Evolutionary conservation across 768 basidiomycete species (phyloP), one percentile per base, ranked within the genome.

Genomic region (Mycena alexandri): DNA sequence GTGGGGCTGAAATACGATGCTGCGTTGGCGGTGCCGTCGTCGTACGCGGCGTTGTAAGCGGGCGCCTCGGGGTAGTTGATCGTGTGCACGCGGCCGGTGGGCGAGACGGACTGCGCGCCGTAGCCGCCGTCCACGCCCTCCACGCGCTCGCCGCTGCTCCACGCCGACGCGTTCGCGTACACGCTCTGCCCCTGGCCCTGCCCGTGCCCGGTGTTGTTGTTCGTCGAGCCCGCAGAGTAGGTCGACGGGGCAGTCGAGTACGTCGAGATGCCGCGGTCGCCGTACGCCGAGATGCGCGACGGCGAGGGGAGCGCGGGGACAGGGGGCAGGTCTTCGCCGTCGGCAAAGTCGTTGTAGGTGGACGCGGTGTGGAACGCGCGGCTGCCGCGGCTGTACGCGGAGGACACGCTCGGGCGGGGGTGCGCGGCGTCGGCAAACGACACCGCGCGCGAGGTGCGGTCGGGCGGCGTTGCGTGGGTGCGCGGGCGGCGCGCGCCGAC

Each of bases 361-460:
- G 81, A 80, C 1, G 79, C 79, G 24, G 77, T 80, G 61, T 82
- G 80, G 75, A 80, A 82, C 2, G 80, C 81, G n/a, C 84, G 71
- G 2, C 68, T 65, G 58, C 51, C 25, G 67, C 76, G 54, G 43
- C 73, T 9, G 80, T 79, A 46, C 79, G 72, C 36, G 82, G 72
- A 11, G 76, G 41, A 10, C 52, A 67, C 69, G 0, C 81, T 82
- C 0, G 84, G 84, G 7, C 86, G 80, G 4, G 80, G 78, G 50
- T 82, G 72, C 24, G 74, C 73, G 17, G 71, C 79, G 59, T 77
- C 75, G 0, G 82, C 83, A 42, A 83, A 81, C 1, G 79, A 81
- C 13, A 81, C 80, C 1, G 93, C 89, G 25, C 91, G 85, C 0
- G 86, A 87, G 1, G 82, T 78, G 29, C 87, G 86, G 7, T 70